Evolutionary conservation across 441 rosid genomes (phyloP).

Genomic region (Pelargonium myrrhifolium): DNA sequence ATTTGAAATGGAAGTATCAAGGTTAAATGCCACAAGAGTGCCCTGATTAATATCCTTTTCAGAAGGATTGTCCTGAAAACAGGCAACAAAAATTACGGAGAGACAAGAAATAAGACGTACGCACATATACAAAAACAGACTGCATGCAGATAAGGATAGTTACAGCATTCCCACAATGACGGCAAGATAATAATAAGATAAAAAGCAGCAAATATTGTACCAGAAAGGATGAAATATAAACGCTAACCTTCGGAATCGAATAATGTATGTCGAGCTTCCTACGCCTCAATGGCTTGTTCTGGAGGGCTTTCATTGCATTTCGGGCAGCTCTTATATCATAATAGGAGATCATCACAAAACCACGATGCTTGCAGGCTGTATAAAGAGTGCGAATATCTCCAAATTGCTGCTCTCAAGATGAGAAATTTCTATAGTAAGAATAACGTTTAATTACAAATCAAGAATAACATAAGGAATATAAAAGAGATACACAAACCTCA

Average conservation of each 20-base stretch:
- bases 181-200: background rate
- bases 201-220: constrained; percentile 5
- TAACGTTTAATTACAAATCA: constrained; percentile 5
- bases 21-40: constrained; percentile 35
- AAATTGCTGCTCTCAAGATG: constrained; percentile 36
- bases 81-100: constrained; percentile 6
- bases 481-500: constrained; percentile 33
- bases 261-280: constrained; percentile 53
- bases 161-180: background rate
- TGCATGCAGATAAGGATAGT: constrained; percentile 5
- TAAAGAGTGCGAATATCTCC: constrained; percentile 46
- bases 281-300: constrained; percentile 31
- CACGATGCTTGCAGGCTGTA: constrained; percentile 51
- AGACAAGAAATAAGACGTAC: constrained; percentile 6
- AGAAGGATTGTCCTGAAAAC: constrained; percentile 43
- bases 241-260: constrained; percentile 46
- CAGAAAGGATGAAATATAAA: constrained; percentile 9
- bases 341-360: constrained; percentile 52
- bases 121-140: constrained; percentile 4
- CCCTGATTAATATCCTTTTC: constrained; percentile 48
- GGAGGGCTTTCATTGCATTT: constrained; percentile 49
- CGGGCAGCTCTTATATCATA: constrained; percentile 54
- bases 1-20: constrained; percentile 46
- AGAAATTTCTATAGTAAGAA: constrained; percentile 8
- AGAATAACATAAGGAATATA: constrained; percentile 4